Evolutionary conservation across 2,329 filamentous ascomycete species (phyloP), one percentile per base, ranked within the genome.

Genomic region (Didymella keratinophila): DNA sequence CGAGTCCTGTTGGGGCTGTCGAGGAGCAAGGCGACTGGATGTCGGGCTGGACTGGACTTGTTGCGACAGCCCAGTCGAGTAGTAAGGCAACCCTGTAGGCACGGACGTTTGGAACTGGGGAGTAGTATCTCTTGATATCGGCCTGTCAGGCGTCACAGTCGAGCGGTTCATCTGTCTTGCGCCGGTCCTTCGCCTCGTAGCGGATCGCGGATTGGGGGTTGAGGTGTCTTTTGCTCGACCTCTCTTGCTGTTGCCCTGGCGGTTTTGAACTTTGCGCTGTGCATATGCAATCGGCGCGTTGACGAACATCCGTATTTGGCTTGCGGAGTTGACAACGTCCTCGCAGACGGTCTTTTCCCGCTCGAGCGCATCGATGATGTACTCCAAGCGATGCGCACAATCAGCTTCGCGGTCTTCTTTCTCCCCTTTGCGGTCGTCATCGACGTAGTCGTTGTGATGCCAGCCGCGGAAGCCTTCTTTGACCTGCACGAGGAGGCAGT

Each of bases 271-370:
- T 57, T 76, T 76, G 1, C 73, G 65, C 20, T 67, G 68, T 1
- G 73, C 69, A 34, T 75, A 76, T 0, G 73, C 73, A 21, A 67
- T 69, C 0, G 73, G 73, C 7, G 73, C 73, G 34, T 76, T 76
- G 16, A 76, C 72, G 32, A 76, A 76, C 73, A 76, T 76, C 7
- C 73, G 65, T 42, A 75, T 74, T 54, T 75, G 72, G 41, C 71
- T 70, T 2, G 71, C 71, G 1, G 72, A 75, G 55, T 64, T 70
- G 66, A 76, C 74, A 16, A 76, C 71, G 48, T 76, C 73, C 41
- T 76, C 73, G 52, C 73, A 75, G 16, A 76, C 73, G 0, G 73
- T 74, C 62, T 75, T 76, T 50, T 76, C 73, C 30, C 71, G 67
- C 60, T 71, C 67, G 1, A 76, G 65, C 1, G 68, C 72, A 14